phyloP scores from a whole-genome alignment of 495 filamentous ascomycete species.

The Sordaria brevicollis region DNA sequence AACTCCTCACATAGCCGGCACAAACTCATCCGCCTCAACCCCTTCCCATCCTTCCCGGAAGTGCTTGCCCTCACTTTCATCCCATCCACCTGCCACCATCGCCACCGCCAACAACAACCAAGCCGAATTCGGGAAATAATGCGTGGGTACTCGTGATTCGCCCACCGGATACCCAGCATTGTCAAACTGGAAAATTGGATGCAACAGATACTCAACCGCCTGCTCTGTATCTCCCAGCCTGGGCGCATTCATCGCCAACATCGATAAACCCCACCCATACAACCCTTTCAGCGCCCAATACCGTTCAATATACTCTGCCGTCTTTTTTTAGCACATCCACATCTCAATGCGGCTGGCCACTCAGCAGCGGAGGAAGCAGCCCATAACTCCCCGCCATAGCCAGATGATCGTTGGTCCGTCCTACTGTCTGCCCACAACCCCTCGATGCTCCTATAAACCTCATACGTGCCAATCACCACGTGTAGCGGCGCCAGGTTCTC shows the following conservation, averaged over 20 bases:
- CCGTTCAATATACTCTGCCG: conserved; percentile 31
- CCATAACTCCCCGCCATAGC: conserved; percentile 40
- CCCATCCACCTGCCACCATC: conserved; percentile 48
- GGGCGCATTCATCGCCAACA: conserved; percentile 44
- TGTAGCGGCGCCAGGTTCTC: conserved; percentile 39
- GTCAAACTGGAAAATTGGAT: conserved; percentile 38
- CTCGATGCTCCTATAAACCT: conserved; percentile 40
- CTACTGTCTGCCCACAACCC: conserved; percentile 37
- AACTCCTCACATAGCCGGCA: conserved; percentile 14
- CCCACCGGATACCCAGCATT: conserved; percentile 43
- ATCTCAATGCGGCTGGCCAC: conserved; percentile 27
- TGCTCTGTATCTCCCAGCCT: conserved; percentile 33
- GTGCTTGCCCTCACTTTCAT: conserved; percentile 30
- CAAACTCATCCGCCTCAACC: conserved; percentile 37
- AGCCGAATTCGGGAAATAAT: conserved; percentile 43
- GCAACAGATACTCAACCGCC: conserved; percentile 38
- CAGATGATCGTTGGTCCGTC: conserved; percentile 39
- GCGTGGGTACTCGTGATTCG: conserved; percentile 41
- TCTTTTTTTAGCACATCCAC: conserved; percentile 29
- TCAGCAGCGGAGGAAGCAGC: conserved; percentile 35
- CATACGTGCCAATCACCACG: conserved; percentile 31
- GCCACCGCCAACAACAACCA: conserved; percentile 39
- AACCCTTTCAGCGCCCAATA: conserved; percentile 38
- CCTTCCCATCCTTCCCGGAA: conserved; percentile 34
- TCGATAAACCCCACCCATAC: conserved; percentile 45